Conservation (phyloP, 139 green algal species). For the Volvox reticuliferus region DNA sequence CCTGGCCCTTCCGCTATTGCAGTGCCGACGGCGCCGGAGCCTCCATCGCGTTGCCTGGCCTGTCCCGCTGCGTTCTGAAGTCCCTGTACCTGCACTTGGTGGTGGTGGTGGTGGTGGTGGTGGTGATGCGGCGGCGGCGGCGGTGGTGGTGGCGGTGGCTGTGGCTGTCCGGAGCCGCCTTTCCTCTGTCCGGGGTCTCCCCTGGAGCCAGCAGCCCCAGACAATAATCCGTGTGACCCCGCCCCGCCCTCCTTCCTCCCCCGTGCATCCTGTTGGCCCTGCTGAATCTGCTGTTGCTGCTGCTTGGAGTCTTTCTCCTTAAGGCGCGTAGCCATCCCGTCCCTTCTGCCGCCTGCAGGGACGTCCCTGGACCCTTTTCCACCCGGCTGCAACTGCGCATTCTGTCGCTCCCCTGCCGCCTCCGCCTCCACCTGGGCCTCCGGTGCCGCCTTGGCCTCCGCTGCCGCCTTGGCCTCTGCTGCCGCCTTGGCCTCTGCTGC, state of each 20-base stretch:
- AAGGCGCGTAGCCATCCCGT: background rate
- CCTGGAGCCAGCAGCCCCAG: background rate
- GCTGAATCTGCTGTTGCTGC: constrained; percentile 1
- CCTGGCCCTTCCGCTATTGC: background rate
- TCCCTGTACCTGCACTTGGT: background rate
- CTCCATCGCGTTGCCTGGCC: background rate
- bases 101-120: background rate
- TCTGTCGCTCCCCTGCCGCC: background rate
- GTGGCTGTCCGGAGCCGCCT: background rate
- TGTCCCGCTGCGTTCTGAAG: background rate
- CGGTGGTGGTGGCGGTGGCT: background rate
- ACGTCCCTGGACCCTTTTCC: background rate
- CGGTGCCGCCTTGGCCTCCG: background rate
- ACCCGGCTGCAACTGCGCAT: background rate
- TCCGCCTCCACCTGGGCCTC: background rate
- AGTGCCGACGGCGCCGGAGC: background rate
- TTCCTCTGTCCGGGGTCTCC: background rate
- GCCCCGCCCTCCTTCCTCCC: background rate
- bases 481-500: too few species aligned
- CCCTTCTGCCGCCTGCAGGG: background rate
- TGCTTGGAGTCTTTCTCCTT: background rate
- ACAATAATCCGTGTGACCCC: too few species aligned
- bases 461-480: background rate
- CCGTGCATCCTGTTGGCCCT: background rate
- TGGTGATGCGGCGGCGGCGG: background rate